These are phyloP conservation scores for Spinacia oleracea DNA, from an alignment of 179 eudicot species.

Conservation along the genomic window DNA sequence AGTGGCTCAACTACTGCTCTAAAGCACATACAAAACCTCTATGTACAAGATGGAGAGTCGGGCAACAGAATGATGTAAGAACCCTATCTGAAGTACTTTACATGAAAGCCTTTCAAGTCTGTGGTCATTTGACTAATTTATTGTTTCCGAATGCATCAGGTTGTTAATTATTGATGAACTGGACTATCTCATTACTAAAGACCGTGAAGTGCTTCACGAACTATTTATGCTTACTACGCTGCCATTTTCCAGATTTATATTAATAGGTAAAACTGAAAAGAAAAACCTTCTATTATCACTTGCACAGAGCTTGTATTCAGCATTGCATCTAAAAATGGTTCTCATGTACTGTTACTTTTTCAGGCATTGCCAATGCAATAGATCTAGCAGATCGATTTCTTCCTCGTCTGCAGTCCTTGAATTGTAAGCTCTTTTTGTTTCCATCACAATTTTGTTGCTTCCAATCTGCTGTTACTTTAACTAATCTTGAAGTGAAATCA, in stretches of 20 bases:
- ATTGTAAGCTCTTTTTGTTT: constrained; percentile 52
- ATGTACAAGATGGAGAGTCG: constrained; percentile 46
- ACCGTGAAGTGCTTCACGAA: constrained; percentile 86
- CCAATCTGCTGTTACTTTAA: background rate
- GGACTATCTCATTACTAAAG: constrained; percentile 91
- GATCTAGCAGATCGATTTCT: constrained; percentile 94
- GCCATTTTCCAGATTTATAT: constrained; percentile 77
- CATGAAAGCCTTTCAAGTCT: background rate
- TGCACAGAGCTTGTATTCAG: background rate
- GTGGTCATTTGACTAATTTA: background rate
- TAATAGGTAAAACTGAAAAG: constrained; percentile 61
- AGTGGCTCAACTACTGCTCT: constrained; percentile 52
- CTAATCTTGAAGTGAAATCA: background rate
- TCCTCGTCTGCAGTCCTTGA: constrained; percentile 76
- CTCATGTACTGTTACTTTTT: constrained; percentile 23
- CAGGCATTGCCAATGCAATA: constrained; percentile 96
- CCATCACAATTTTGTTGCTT: background rate
- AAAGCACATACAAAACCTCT: constrained; percentile 60
- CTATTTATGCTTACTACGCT: constrained; percentile 86
- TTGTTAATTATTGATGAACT: constrained; percentile 80
- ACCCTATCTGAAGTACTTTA: background rate
- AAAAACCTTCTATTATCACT: background rate
- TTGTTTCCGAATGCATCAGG: constrained; percentile 39
- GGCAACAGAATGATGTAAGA: constrained; percentile 72
- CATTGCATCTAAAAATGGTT: background rate